Evolutionary conservation across 2,329 filamentous ascomycete genomes (phyloP), one percentile per base, ranked within the genome.

Genomic region (Neocatenulostroma microsporum): DNA sequence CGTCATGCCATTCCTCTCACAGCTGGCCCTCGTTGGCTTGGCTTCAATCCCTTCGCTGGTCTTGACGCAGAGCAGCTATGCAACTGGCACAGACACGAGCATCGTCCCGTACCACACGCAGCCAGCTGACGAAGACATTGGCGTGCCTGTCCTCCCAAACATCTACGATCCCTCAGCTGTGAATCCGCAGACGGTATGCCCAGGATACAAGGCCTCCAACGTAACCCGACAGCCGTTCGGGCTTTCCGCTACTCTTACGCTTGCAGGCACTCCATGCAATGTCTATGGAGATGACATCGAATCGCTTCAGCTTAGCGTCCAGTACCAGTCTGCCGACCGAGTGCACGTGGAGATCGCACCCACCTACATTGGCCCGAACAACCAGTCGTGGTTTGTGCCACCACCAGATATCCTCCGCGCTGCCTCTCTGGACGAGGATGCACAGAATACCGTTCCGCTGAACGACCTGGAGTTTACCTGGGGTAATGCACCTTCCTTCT

Each of bases 371-470:
- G 40, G 33, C 9, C 26, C 42, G 8, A 19, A 28, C 27, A 57
- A 57, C 37, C 17, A 35, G n/a, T 49, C 51, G 12, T 28, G 41
- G 21, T 56, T 49, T 15, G 47, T 48, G 3, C 44, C 38, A 8
- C 33, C 32, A 20, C 47, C 52, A 10, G 35, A 20, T n/a, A n/a
- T n/a, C n/a, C n/a, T n/a, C n/a, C n/a, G n/a, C n/a, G n/a, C n/a
- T n/a, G n/a, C n/a, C n/a, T n/a, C n/a, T n/a, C n/a, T n/a, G n/a
- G n/a, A n/a, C 11, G 32, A 32, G 23, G 50, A 51, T 17, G 38
- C 24, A 73, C 80, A 21, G 84, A 82, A 51, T 70, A 83, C 46
- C 49, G 72, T 21, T 80, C 70, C 31, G 55, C 60, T 15, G n/a
- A 62, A 60, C 30, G 68, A 70, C 40, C 57, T 80, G 12, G 58